Conservation (phyloP, 768 basidiomycete species). For the Calvatia gigantea region DNA sequence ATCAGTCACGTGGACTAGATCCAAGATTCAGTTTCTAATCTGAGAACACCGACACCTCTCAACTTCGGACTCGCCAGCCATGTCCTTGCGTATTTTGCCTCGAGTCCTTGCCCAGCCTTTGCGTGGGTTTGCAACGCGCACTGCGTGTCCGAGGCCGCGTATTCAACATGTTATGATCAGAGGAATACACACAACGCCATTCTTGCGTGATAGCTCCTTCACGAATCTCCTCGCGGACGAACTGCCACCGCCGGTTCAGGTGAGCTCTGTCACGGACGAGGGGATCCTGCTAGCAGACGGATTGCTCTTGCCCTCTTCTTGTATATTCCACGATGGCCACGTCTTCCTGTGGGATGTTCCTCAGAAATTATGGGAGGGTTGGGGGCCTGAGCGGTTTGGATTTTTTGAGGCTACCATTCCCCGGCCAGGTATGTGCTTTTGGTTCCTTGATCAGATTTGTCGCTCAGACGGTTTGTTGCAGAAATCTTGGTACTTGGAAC, state of each 20-base stretch:
- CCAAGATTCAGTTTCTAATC: not conserved
- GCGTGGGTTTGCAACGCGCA: not conserved
- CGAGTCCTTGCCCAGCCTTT: constrained; percentile 1
- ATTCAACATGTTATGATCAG: constrained; percentile 3
- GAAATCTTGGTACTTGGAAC: constrained; percentile 92
- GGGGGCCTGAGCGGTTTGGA: constrained; percentile 71
- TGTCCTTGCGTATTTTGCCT: constrained; percentile 6
- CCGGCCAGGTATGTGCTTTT: constrained; percentile 63
- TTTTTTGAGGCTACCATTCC: constrained; percentile 82
- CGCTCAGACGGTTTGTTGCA: constrained; percentile 24
- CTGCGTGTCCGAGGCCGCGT: not conserved
- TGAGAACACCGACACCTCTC: not conserved
- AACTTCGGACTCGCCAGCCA: not conserved
- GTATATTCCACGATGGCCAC: constrained; percentile 81
- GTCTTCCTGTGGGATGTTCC: constrained; percentile 92
- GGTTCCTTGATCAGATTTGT: not conserved
- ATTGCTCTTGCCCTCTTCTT: constrained; percentile 69
- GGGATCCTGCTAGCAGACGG: constrained; percentile 80
- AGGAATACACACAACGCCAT: not conserved
- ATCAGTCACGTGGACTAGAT: constrained; percentile 9
- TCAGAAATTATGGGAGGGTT: constrained; percentile 55
- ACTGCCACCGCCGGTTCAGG: constrained; percentile 66
- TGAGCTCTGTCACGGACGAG: constrained; percentile 55
- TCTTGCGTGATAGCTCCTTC: constrained; percentile 35
- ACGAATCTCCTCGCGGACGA: constrained; percentile 75